Evolutionary conservation across 139 green algal species (phyloP), one percentile per base, ranked within the genome.

Genomic region (Nannochloris sp.): DNA sequence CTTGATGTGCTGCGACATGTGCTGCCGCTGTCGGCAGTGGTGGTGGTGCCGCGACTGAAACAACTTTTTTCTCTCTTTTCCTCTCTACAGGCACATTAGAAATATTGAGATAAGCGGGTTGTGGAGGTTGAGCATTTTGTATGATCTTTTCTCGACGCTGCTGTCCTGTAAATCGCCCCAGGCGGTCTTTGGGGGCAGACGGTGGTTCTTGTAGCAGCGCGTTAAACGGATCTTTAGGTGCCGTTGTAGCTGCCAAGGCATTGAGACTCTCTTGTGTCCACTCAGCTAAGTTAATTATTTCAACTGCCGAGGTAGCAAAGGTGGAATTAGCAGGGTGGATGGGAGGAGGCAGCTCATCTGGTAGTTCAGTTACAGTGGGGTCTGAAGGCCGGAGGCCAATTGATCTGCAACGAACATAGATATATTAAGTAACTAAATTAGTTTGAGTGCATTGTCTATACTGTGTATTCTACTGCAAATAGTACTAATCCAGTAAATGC

Each of bases 301-400:
- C 31, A n/a, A n/a, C n/a, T n/a, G n/a, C n/a, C n/a, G n/a, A n/a
- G n/a, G n/a, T n/a, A n/a, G n/a, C n/a, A n/a, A n/a, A n/a, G n/a
- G n/a, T n/a, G n/a, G n/a, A n/a, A n/a, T n/a, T n/a, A 23, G 47
- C 10, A 13, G 53, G 53, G 14, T 58, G 24, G 1, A 15, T 0
- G 6, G 56, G 56, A 7, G 12, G 7, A 1, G 67, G 67, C 45
- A 74, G 60, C 0, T 15, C 14, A n/a, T 14, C 45, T 3, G 58
- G 58, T 3, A 58, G 67, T 4, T 23, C 9, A 5, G 5, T 34
- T 4, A 33, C 33, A 1, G 67, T 74, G 15, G 67, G 67, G 32
- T 74, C 67, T 14, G 60, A 54, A 10, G 58, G 58, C 4, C 45
- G 45, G 33, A 61, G 65, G 32, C 67, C 67, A 23, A 74, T 51